phyloP scores from a whole-genome alignment of 345 rosid genomes.

The Salix viminalis region DNA sequence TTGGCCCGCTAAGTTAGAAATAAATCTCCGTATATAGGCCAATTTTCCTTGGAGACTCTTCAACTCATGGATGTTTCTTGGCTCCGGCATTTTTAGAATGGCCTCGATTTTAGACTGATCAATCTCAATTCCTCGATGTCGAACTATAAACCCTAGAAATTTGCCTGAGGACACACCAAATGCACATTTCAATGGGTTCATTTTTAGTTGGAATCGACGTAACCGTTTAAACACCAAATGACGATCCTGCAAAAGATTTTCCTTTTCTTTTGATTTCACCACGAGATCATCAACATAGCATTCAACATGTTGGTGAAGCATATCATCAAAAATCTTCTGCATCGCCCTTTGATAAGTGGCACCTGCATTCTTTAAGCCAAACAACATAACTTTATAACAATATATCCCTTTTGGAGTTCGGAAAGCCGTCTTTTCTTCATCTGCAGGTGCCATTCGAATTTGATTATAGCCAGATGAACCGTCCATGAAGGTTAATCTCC shows the following conservation, averaged over 20 bases:
- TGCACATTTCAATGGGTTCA: background rate
- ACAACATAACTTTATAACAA: background rate
- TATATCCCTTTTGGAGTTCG: background rate
- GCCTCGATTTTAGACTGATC: slow-evolving; percentile 8
- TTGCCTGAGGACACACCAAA: slow-evolving; percentile 6
- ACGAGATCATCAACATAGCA: no score
- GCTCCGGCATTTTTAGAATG: background rate
- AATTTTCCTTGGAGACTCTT: background rate
- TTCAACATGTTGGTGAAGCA: no score
- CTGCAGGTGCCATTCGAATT: background rate
- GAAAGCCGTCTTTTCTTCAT: background rate
- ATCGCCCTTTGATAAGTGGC: no score
- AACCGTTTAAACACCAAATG: background rate
- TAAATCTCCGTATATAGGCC: no score
- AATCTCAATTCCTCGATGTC: slow-evolving; percentile 3
- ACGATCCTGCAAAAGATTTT: background rate
- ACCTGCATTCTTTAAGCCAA: no score
- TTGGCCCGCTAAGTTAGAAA: no score
- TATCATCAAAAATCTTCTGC: no score
- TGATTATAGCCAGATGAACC: background rate
- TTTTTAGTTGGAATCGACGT: background rate
- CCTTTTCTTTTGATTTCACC: no score
- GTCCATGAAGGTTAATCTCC: no score
- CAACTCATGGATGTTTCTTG: background rate
- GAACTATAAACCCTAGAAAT: background rate